Evolutionary conservation across 768 basidiomycete genomes (phyloP).

Genomic region (Trametes punicea): DNA sequence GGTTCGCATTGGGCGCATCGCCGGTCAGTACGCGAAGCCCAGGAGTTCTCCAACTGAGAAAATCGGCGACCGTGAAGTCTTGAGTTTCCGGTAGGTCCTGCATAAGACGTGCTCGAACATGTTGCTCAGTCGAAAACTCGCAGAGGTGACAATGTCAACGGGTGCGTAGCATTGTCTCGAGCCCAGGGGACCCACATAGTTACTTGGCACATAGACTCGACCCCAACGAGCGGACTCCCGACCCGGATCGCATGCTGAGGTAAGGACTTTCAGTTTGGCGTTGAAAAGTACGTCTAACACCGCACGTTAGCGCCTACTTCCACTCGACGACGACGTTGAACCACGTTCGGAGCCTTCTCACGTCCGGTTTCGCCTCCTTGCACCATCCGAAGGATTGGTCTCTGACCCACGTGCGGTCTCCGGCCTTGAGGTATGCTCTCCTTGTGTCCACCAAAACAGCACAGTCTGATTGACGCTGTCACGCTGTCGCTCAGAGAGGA

Average conservation of each 20-base stretch:
- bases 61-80: constrained; percentile 69
- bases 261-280: constrained; percentile 24
- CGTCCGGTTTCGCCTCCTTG: constrained; percentile 91
- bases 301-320: constrained; percentile 77
- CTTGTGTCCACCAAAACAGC: too few relatives aligned
- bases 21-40: constrained; percentile 96
- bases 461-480: neutral
- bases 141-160: constrained; percentile 97
- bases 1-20: constrained; percentile 87
- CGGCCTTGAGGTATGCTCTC: constrained; percentile 57
- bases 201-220: constrained; percentile 50
- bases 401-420: constrained; percentile 84
- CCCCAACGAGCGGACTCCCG: constrained; percentile 76
- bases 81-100: constrained; percentile 73
- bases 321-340: constrained; percentile 93
- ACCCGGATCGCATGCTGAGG: constrained; percentile 88
- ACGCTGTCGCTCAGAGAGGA: constrained; percentile 47
- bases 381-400: constrained; percentile 92
- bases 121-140: neutral
- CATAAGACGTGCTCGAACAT: neutral
- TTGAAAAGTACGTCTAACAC: neutral
- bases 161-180: constrained; percentile 40
- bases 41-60: constrained; percentile 81
- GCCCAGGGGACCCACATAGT: neutral
- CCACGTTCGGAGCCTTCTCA: constrained; percentile 82